Percentiles rank a stretch among this genome's conserved stretches.
phyloP scores from a whole-genome alignment of 495 filamentous ascomycete species.

The Rhizodiscina lignyota region DNA sequence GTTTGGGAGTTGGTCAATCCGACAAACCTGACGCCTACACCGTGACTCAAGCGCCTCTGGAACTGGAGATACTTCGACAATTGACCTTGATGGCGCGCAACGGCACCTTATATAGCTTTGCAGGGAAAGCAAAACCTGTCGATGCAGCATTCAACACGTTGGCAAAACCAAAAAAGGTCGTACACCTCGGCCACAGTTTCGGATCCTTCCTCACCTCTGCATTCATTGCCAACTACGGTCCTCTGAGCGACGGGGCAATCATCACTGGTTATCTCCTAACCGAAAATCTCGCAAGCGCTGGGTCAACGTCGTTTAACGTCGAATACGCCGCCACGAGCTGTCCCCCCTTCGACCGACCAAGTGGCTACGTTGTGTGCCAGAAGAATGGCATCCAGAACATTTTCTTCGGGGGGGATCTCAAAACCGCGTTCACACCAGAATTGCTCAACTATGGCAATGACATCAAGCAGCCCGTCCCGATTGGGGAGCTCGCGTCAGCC shows the following conservation, averaged over 20 bases:
- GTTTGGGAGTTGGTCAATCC: conserved; percentile 9
- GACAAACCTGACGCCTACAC: conserved; percentile 6
- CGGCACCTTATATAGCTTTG: conserved; percentile 4
- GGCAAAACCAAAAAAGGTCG: conserved; percentile 6
- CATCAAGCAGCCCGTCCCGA: conserved; percentile 15
- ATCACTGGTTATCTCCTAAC: conserved; percentile 16
- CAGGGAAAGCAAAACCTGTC: conserved; percentile 1
- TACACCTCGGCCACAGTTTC: conserved; percentile 10
- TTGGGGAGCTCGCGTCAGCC: conserved; percentile 13
- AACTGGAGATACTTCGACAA: conserved; percentile 6
- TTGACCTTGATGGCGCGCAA: conserved; percentile 8
- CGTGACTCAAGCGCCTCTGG: conserved; percentile 5
- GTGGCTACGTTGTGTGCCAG: conserved; percentile 13
- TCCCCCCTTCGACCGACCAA: conserved; percentile 6
- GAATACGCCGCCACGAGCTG: conserved; percentile 15
- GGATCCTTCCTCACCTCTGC: conserved; percentile 6
- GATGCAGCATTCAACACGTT: conserved; percentile 1
- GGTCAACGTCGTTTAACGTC: conserved; percentile 5
- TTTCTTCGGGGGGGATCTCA: conserved; percentile 9
- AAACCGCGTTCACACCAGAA: conserved; percentile 11
- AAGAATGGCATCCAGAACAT: conserved; percentile 10
- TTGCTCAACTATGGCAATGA: conserved; percentile 12
- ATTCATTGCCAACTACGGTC: conserved; percentile 11
- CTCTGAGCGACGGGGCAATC: conserved; percentile 14
- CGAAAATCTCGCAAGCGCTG: conserved; percentile 6